These are phyloP conservation scores for Sporothrix humicola DNA, from an alignment of 2,329 filamentous ascomycete genomes.

Conservation along the genomic window DNA sequence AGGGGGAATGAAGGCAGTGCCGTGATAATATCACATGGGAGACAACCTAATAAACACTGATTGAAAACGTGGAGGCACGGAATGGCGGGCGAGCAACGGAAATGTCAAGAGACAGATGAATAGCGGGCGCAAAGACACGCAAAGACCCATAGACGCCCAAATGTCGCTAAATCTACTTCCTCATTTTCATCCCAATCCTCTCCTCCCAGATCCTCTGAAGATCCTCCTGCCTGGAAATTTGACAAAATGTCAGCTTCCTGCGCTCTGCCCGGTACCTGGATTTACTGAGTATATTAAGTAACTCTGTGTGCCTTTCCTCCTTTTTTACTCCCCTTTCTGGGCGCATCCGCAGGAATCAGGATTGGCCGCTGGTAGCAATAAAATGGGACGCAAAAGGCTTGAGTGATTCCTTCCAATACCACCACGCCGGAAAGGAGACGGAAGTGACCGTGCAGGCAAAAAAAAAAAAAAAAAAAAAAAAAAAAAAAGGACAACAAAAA, in stretches of 20 bases:
- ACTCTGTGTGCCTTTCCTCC: no score
- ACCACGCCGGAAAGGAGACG: slow-evolving; percentile 1
- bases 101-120: not conserved
- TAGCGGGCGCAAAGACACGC: no score
- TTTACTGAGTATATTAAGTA: not conserved
- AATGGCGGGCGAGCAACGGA: not conserved
- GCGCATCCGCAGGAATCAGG: slow-evolving; percentile 14
- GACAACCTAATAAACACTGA: not conserved
- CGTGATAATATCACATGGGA: not conserved
- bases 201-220: slow-evolving; percentile 7
- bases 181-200: not conserved
- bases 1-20: slow-evolving; percentile 1
- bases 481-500: not conserved
- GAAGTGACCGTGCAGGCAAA: not conserved
- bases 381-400: not conserved
- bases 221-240: slow-evolving; percentile 4
- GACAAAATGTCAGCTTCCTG: slow-evolving; percentile 4
- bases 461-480: not conserved
- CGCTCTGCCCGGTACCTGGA: not conserved
- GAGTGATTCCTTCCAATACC: not conserved
- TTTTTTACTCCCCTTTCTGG: not conserved
- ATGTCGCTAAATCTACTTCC: not conserved
- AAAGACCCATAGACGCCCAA: not conserved
- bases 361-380: not conserved
- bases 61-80: not conserved